Base-by-base conservation (phyloP, 2,329 filamentous ascomycete genomes). In the Colletotrichum eleusines region DNA sequence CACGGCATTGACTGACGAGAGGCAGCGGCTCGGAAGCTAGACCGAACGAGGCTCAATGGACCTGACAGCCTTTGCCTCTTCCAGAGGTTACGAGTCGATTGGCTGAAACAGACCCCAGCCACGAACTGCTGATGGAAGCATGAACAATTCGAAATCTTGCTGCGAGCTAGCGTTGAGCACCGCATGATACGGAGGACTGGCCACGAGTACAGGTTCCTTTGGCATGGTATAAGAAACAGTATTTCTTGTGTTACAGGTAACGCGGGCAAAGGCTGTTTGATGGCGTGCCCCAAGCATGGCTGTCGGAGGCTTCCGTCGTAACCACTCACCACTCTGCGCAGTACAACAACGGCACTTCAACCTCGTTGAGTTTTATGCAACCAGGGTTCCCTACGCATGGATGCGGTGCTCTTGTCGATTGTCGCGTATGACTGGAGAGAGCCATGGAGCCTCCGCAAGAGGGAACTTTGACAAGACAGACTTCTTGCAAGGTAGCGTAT, bases 401-500 rank as follows among this genome's bases (percentile, higher is more conserved):
- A 31, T 26, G 54, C 5, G 26, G 23, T 20, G 42, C 16, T 20
- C 33, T 53, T 28, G 28, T 38, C 18, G 20, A 44, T 28, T 28
- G 11, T 35, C 38, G 20, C 3, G 40, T 44, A 6, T 46, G 26
- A 53, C 53, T 11, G n/a, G n/a, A 20, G 42, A 20, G 48, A 65
- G 35, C 4, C n/a, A n/a, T 38, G 28, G 33, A 58, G n/a, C 59
- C 23, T 58, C 44, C 42, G 42, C 60, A 31, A n/a, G 20, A 33
- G 31, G 51, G 28, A 28, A 28, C 26, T 59, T 38, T n/a, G 35
- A 59, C 11, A 46, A 53, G 51, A 59, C 42, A 53, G 44, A 59
- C 42, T 35, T 54, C 33, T 65, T 54, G 66, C 46, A 26, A 64
- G 26, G 51, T 58, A 16, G 26, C 31, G 53, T n/a, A 38, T 35